Evolutionary conservation across 1,139 yeast genomes (phyloP), one percentile per base, ranked within the genome.

Genomic region (Torulaspora pretoriensis): DNA sequence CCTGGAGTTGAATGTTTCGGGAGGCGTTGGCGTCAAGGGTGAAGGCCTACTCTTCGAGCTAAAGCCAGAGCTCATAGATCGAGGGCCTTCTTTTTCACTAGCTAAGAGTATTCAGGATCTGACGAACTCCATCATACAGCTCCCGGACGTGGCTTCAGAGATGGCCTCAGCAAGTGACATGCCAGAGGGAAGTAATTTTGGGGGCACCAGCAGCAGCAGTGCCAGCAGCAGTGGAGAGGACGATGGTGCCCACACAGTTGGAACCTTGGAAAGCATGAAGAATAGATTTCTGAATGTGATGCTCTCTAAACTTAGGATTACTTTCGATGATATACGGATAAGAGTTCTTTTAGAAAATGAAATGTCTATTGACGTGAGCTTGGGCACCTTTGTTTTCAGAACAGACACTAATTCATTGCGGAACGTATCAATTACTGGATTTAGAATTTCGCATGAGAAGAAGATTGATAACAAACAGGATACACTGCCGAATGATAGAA

Each of bases 41-140:
- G 65, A 67, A 7, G 82, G 80, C 5, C 67, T 85, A 14, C 81
- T 79, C 2, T 68, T 84, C 19, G 78, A 85, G 2, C 64, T 74
- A n/a, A 61, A 71, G 1, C 55, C 64, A 32, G 42, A 41, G 41
- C 51, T 38, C 22, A 30, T 55, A 9, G 51, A 48, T 3, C 49
- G 42, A 6, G 64, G 63, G 12, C 64, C 65, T 19, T 64, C 60
- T 30, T 62, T 71, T 48, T 68, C 75, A 58, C 61, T 83, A 47
- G 82, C 84, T 0, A 83, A 80, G 66, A 74, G 89, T 56, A 76
- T 83, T 9, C 75, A 80, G 49, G 80, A 82, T 61, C 64, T 83
- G 54, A 80, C 94, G 50, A 68, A 75, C 61, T 72, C 89, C 7
- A 72, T 83, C 31, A 72, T 81, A 25, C 49, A 46, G 42, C 36